These are phyloP conservation scores for Trichoderma citrinoviride DNA, from an alignment of 2,329 filamentous ascomycete genomes.

Conservation along the genomic window DNA sequence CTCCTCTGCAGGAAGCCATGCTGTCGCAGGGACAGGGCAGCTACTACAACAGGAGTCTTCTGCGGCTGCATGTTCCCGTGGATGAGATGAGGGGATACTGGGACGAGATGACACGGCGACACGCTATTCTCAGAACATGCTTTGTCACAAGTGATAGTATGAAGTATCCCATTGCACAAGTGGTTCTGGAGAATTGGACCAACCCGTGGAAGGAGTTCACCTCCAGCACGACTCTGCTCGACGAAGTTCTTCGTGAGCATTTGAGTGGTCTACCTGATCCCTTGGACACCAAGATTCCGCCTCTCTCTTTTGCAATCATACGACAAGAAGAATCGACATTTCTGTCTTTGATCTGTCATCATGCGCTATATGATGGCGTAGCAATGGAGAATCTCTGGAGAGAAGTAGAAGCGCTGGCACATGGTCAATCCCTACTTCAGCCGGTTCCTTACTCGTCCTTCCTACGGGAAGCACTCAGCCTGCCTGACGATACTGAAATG, in stretches of 20 bases:
- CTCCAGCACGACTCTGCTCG: conserved; percentile 34
- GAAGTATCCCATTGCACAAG: conserved; percentile 66
- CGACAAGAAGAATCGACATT: conserved; percentile 33
- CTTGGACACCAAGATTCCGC: conserved; percentile 46
- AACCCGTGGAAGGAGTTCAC: conserved; percentile 43
- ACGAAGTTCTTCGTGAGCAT: conserved; percentile 41
- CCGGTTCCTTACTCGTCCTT: conserved; percentile 62
- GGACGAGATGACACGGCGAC: conserved; percentile 59
- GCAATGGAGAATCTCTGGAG: conserved; percentile 67
- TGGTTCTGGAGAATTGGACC: conserved; percentile 55
- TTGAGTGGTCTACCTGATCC: conserved; percentile 38
- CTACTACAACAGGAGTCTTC: conserved; percentile 71
- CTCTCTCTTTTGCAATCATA: conserved; percentile 46
- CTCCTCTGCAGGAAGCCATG: conserved; percentile 86
- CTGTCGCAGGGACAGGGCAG: conserved; percentile 53
- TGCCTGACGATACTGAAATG: conserved; percentile 48
- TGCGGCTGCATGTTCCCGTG: conserved; percentile 55
- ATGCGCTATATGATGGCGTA: conserved; percentile 83
- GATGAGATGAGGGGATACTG: conserved; percentile 57
- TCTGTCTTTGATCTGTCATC: conserved; percentile 61
- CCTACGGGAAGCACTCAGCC: conserved; percentile 54
- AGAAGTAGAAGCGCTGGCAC: conserved; percentile 64
- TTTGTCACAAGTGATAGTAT: conserved; percentile 65
- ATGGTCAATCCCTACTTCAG: conserved; percentile 44
- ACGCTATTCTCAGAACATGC: conserved; percentile 74